Conservation (phyloP, 495 filamentous ascomycete species). For the Jackrogersella minutella region DNA sequence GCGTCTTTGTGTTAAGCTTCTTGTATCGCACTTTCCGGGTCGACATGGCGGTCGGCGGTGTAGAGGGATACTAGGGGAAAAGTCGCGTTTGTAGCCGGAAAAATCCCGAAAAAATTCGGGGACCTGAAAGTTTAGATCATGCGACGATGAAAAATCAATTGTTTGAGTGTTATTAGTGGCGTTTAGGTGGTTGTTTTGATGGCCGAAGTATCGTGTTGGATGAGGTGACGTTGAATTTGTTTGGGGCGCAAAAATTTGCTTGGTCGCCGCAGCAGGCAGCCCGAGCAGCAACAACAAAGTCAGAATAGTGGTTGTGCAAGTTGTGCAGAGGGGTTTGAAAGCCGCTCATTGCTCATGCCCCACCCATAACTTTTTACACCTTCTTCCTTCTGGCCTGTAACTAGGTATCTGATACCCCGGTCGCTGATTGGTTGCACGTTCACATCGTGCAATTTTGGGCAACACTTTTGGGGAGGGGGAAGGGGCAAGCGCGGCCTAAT, state of each 20-base stretch:
- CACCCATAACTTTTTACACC: constrained; percentile 7
- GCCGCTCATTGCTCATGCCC: constrained; percentile 5
- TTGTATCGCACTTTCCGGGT: constrained; percentile 81
- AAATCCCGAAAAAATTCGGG: constrained; percentile 57
- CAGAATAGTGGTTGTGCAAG: constrained; percentile 34
- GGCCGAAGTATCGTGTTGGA: constrained; percentile 60
- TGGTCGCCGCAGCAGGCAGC: constrained; percentile 37
- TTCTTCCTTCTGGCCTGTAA: constrained; percentile 19
- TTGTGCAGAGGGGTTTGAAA: constrained; percentile 28
- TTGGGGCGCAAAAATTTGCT: constrained; percentile 57
- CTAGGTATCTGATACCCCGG: background rate
- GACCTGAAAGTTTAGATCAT: constrained; percentile 61
- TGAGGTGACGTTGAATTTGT: constrained; percentile 73
- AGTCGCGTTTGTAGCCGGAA: constrained; percentile 54
- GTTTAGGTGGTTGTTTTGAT: constrained; percentile 66
- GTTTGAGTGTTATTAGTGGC: constrained; percentile 61
- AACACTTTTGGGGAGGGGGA: constrained; percentile 19
- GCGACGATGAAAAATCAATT: constrained; percentile 62
- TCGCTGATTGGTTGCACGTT: constrained; percentile 27
- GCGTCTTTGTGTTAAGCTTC: constrained; percentile 89
- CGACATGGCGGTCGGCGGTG: constrained; percentile 65
- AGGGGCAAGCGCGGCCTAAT: constrained; percentile 16
- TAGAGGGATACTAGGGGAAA: constrained; percentile 49
- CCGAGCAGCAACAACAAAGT: constrained; percentile 36
- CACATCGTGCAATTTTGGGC: constrained; percentile 32